These are phyloP conservation scores for Venustampulla echinocandica DNA, from an alignment of 495 filamentous ascomycete genomes.

Conservation along the genomic window DNA sequence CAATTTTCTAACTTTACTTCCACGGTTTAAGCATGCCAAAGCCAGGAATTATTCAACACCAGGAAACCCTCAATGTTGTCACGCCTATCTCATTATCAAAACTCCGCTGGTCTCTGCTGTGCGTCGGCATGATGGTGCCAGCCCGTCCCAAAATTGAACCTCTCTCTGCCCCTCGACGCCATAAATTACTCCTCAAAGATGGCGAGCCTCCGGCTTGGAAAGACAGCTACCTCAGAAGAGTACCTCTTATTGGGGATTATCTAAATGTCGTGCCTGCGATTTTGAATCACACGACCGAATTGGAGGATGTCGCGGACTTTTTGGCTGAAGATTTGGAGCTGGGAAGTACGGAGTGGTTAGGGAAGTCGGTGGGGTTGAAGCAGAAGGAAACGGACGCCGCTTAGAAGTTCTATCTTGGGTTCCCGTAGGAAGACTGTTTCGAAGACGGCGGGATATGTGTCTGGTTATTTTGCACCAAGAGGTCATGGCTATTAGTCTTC, in stretches of 20 bases:
- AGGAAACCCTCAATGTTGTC: conserved; percentile 22
- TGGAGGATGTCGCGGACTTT: conserved; percentile 30
- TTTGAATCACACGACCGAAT: conserved; percentile 17
- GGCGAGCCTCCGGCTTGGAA: conserved; percentile 1
- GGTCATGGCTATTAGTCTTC: too few relatives aligned
- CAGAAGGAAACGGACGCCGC: conserved; percentile 6
- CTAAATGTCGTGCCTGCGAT: conserved; percentile 15
- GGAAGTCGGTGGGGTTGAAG: conserved; percentile 26
- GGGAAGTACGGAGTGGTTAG: conserved; percentile 19
- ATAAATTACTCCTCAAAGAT: conserved; percentile 17
- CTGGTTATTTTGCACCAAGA: too few relatives aligned
- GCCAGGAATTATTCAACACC: conserved; percentile 22
- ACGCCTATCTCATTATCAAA: conserved; percentile 15
- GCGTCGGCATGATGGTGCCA: conserved; percentile 23
- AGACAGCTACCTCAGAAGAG: background rate
- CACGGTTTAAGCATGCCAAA: conserved; percentile 16
- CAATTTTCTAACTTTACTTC: too few relatives aligned
- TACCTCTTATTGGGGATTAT: conserved; percentile 15
- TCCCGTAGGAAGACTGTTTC: too few relatives aligned
- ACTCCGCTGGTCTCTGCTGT: conserved; percentile 29
- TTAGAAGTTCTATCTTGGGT: too few relatives aligned
- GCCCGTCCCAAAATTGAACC: conserved; percentile 13
- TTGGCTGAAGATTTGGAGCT: conserved; percentile 30
- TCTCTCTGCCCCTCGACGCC: conserved; percentile 12
- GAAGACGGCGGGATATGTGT: too few relatives aligned